Evolutionary conservation across 768 basidiomycete genomes (phyloP).

Genomic region (Psilocybe tampanensis): DNA sequence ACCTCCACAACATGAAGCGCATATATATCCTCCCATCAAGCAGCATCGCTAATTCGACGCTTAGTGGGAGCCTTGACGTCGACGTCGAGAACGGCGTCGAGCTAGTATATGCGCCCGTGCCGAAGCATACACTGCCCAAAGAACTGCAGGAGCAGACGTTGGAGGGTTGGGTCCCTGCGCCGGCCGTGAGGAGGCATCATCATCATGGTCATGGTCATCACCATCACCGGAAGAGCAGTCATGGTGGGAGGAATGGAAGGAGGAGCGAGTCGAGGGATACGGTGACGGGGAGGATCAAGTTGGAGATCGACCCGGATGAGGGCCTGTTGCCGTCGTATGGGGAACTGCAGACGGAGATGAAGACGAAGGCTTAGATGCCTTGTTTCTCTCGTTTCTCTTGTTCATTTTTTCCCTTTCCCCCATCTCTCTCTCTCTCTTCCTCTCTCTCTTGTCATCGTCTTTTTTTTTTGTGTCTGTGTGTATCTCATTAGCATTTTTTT

Average conservation of each 20-base stretch:
- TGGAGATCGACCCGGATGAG: conserved; percentile 49
- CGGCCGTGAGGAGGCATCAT: conserved; percentile 16
- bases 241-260: conserved; percentile 13
- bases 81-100: conserved; percentile 19
- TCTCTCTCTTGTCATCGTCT: neutral
- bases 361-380: conserved; percentile 5
- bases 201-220: conserved; percentile 27
- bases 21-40: conserved; percentile 62
- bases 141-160: conserved; percentile 54
- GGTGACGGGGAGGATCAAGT: conserved; percentile 43
- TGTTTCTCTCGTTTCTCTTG: neutral
- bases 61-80: conserved; percentile 8
- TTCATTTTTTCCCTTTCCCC: neutral
- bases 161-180: conserved; percentile 64
- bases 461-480: neutral
- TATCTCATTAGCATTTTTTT: neutral
- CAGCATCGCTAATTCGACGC: conserved; percentile 10
- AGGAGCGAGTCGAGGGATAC: conserved; percentile 28
- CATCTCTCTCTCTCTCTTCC: neutral
- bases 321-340: conserved; percentile 39
- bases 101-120: conserved; percentile 72
- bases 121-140: conserved; percentile 55
- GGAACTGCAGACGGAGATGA: conserved; percentile 13
- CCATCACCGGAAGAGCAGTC: conserved; percentile 20
- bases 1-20: conserved; percentile 43